These are phyloP conservation scores for Aurinia saxatilis DNA, from an alignment of 345 rosid species.

Conservation along the genomic window DNA sequence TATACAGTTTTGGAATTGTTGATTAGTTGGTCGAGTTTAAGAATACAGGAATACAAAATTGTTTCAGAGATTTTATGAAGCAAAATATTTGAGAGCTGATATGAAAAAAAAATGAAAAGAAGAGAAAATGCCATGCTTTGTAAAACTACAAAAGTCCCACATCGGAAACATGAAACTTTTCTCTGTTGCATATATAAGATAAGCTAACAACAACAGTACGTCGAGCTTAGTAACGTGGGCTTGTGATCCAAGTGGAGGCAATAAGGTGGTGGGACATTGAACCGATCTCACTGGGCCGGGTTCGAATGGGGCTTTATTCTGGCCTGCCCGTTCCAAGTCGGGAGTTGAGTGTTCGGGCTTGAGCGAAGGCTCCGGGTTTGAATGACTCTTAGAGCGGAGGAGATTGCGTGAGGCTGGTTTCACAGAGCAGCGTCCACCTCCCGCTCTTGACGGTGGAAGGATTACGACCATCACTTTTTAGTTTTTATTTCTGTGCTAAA, in stretches of 20 bases:
- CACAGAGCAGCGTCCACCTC: constrained; percentile 41
- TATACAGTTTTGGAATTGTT: too few species aligned
- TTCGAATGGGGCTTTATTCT: fast-evolving
- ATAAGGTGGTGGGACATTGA: background rate
- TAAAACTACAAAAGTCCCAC: background rate
- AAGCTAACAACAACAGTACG: background rate
- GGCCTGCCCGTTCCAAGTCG: constrained; percentile 35
- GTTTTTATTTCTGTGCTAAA: too few species aligned
- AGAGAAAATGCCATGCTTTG: too few species aligned
- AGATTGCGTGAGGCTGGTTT: constrained; percentile 37
- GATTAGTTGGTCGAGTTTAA: too few species aligned
- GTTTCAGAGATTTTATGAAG: too few species aligned
- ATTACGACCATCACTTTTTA: too few species aligned
- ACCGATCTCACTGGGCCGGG: background rate
- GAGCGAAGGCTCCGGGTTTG: constrained; percentile 18
- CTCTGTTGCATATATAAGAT: background rate
- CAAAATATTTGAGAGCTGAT: too few species aligned
- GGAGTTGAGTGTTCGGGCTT: background rate
- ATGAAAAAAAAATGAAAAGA: too few species aligned
- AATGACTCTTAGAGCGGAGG: constrained; percentile 18
- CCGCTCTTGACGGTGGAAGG: constrained; percentile 35
- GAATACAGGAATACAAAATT: too few species aligned
- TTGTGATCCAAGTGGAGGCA: constrained; percentile 6
- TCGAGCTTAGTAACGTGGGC: background rate
- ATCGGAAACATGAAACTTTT: background rate